Conservation (phyloP, 2,329 filamentous ascomycete species). For the Parastagonospora nodorum region DNA sequence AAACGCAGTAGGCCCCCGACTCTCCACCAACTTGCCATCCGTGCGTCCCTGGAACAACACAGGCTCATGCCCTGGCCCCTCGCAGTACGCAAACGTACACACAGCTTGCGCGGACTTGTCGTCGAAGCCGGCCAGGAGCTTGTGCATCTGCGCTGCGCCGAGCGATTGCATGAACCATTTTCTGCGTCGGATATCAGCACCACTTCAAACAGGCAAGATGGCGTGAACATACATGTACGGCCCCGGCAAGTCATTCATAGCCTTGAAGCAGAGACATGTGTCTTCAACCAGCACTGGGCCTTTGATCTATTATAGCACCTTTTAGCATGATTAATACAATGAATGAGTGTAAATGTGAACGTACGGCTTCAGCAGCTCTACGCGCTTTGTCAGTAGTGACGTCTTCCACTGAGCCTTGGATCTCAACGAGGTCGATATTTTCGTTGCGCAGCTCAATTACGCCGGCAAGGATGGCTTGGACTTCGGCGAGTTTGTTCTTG, state of each 20-base stretch:
- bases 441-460: slow-evolving; percentile 74
- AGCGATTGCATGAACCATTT: slow-evolving; percentile 92
- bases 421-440: slow-evolving; percentile 80
- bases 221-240: slow-evolving; percentile 82
- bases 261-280: slow-evolving; percentile 91
- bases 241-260: slow-evolving; percentile 86
- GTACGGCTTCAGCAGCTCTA: slow-evolving; percentile 76
- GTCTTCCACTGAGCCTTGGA: slow-evolving; percentile 91
- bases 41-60: slow-evolving; percentile 92
- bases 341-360: slow-evolving; percentile 19
- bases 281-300: slow-evolving; percentile 95
- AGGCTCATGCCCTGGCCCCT: slow-evolving; percentile 81
- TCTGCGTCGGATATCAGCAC: slow-evolving; percentile 54
- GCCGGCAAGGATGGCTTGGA: slow-evolving; percentile 79
- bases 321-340: not conserved
- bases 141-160: slow-evolving; percentile 85
- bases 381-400: slow-evolving; percentile 87
- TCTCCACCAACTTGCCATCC: slow-evolving; percentile 80
- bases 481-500: slow-evolving; percentile 89
- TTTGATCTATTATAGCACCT: slow-evolving; percentile 70
- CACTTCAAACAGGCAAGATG: not conserved
- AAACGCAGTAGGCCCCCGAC: slow-evolving; percentile 79
- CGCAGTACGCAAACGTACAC: slow-evolving; percentile 92
- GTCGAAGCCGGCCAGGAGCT: slow-evolving; percentile 82
- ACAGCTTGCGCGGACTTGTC: slow-evolving; percentile 93